These are phyloP conservation scores for Neurospora sp. DNA, from an alignment of 495 filamentous ascomycete species.

Conservation along the genomic window DNA sequence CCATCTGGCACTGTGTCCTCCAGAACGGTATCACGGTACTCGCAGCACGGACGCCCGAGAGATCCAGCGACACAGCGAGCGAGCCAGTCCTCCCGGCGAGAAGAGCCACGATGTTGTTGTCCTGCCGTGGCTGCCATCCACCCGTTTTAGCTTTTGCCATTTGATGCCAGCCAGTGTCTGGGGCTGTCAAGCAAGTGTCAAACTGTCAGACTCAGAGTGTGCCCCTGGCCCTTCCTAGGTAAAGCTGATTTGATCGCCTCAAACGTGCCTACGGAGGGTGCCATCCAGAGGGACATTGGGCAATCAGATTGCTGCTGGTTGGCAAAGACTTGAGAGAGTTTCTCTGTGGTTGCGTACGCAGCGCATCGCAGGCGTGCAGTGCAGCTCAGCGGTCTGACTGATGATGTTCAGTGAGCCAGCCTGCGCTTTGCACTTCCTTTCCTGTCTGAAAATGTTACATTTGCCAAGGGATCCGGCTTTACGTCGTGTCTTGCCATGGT, in stretches of 20 bases:
- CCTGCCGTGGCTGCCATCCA: neutral
- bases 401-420: neutral
- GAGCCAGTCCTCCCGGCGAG: neutral
- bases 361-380: neutral
- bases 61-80: neutral
- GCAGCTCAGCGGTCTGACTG: neutral
- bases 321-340: neutral
- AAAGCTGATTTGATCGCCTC: neutral
- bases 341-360: neutral
- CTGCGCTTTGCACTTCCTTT: neutral
- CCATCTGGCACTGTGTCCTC: neutral
- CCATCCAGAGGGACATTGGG: neutral
- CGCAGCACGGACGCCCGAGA: neutral
- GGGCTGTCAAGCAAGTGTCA: neutral
- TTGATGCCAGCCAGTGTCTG: neutral
- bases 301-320: neutral
- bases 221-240: neutral
- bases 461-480: neutral
- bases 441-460: neutral
- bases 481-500: neutral
- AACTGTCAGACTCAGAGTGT: neutral
- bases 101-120: neutral
- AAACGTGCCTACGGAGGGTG: neutral
- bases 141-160: neutral
- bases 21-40: neutral